A percentile compares a stretch with the other conserved stretches of the same genome.
Evolutionary conservation across 2,329 filamentous ascomycete species (phyloP).

Genomic region (Monilinia fructigena): DNA sequence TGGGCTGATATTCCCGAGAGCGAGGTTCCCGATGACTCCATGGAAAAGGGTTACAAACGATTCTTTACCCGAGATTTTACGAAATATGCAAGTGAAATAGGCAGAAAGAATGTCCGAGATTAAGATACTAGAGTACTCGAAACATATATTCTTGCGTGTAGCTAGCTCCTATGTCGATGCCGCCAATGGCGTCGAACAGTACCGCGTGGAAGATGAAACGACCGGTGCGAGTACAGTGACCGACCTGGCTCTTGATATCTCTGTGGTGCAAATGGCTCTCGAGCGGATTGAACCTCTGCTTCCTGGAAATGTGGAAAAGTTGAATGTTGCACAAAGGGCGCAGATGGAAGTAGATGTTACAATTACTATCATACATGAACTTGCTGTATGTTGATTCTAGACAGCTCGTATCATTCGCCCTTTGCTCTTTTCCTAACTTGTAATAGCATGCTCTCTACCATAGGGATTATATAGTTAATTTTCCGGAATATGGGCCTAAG

Average conservation of each 20-base stretch:
- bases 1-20: neutral
- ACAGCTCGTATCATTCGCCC: too few relatives aligned
- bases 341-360: neutral
- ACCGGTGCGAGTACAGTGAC: too few relatives aligned
- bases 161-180: neutral
- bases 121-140: neutral
- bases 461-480: neutral
- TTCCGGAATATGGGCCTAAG: neutral
- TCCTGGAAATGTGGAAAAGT: slow-evolving; percentile 3
- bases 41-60: neutral
- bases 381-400: slow-evolving; percentile 5
- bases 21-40: neutral
- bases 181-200: neutral
- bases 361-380: slow-evolving; percentile 21
- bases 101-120: neutral
- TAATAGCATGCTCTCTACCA: neutral
- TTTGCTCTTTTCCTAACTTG: neutral
- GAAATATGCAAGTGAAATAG: neutral
- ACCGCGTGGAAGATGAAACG: too few relatives aligned
- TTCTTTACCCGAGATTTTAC: neutral
- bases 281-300: slow-evolving; percentile 12
- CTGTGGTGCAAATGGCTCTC: neutral
- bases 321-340: slow-evolving; percentile 16
- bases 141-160: neutral
- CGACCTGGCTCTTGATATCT: neutral